phyloP scores from a whole-genome alignment of 352 stramenopile species.

The Phytophthora melonis region DNA sequence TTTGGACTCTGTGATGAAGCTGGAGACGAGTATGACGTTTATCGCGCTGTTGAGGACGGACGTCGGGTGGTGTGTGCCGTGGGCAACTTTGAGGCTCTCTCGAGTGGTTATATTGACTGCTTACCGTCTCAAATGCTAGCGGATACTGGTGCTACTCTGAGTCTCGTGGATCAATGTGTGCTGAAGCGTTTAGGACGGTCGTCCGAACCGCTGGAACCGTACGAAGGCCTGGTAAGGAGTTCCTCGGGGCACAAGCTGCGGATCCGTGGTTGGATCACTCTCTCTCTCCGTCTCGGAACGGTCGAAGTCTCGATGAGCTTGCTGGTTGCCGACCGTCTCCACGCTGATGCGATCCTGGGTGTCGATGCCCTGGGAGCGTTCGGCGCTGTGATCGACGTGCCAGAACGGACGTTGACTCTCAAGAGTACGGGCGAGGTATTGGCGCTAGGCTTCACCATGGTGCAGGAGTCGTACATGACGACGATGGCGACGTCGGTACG shows the following conservation, averaged over 20 bases:
- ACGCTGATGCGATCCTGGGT: background rate
- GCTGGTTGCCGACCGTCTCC: background rate
- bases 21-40: background rate
- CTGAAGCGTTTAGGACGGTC: background rate
- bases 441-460: background rate
- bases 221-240: background rate
- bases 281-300: background rate
- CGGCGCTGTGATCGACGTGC: slow-evolving; percentile 2
- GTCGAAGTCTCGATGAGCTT: background rate
- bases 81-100: slow-evolving; percentile 2
- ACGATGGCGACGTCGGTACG: background rate
- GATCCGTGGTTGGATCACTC: background rate
- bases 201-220: background rate
- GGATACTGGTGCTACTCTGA: slow-evolving; percentile 11
- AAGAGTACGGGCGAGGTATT: background rate
- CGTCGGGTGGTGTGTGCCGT: background rate
- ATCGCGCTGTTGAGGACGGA: background rate
- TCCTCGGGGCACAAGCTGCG: background rate
- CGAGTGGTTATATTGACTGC: background rate
- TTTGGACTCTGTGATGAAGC: background rate
- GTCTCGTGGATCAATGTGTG: background rate
- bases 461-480: background rate
- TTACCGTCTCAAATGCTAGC: slow-evolving; percentile 6
- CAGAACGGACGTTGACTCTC: background rate
- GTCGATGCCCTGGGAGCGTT: background rate